Conservation (phyloP, 495 filamentous ascomycete genomes). For the Aspergillus mulundensis region DNA sequence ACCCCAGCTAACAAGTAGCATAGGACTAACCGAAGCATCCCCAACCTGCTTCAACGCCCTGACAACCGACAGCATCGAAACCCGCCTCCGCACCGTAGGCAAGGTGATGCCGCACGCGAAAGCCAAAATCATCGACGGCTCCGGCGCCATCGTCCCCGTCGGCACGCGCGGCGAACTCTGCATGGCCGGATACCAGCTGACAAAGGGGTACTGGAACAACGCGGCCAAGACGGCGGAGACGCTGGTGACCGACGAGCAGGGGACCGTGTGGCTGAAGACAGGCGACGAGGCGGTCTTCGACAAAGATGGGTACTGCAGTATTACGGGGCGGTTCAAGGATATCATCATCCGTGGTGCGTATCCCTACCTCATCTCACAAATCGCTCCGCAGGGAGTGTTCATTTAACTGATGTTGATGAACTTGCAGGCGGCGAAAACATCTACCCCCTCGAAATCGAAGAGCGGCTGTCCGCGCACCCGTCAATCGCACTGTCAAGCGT, state of each 20-base stretch:
- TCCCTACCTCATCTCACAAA: background rate
- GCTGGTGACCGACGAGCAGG: conserved; percentile 53
- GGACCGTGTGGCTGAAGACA: conserved; percentile 62
- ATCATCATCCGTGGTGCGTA: conserved; percentile 68
- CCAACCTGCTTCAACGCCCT: conserved; percentile 71
- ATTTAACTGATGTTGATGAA: no score
- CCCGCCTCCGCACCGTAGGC: conserved; percentile 59
- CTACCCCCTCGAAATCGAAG: conserved; percentile 69
- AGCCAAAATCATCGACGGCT: conserved; percentile 61
- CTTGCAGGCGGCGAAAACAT: conserved; percentile 68
- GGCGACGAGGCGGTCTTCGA: conserved; percentile 69
- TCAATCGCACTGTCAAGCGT: conserved; percentile 54
- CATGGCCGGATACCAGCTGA: conserved; percentile 65
- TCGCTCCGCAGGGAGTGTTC: no score
- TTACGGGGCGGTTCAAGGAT: conserved; percentile 77
- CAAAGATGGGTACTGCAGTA: conserved; percentile 57
- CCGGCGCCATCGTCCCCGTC: conserved; percentile 56
- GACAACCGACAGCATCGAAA: conserved; percentile 57
- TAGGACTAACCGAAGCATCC: conserved; percentile 63
- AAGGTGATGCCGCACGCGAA: conserved; percentile 62
- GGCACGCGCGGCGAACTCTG: conserved; percentile 61
- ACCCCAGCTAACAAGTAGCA: background rate
- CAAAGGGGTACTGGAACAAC: conserved; percentile 68
- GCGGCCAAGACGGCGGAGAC: conserved; percentile 63
- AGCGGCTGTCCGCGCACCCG: conserved; percentile 56